These are phyloP conservation scores for Russula lepida DNA, from an alignment of 768 basidiomycete genomes.

Conservation along the genomic window DNA sequence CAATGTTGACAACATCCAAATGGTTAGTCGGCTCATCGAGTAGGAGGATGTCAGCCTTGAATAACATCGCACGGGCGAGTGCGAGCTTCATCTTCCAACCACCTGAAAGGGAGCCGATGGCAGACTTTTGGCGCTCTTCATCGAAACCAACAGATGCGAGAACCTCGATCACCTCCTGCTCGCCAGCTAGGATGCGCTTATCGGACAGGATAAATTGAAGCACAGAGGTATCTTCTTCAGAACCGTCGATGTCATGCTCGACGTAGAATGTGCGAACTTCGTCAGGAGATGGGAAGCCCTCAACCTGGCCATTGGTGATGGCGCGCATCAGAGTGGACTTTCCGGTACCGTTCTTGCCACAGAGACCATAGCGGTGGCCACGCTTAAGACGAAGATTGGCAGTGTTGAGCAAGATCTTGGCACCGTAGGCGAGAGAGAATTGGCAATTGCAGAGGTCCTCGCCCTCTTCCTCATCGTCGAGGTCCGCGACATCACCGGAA, in stretches of 20 bases:
- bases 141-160: conserved; percentile 89
- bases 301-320: conserved; percentile 92
- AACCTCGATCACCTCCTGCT: conserved; percentile 68
- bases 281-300: conserved; percentile 96
- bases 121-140: conserved; percentile 73
- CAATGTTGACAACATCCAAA: conserved; percentile 94
- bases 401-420: conserved; percentile 96
- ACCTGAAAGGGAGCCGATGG: conserved; percentile 89
- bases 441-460: conserved; percentile 99
- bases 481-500: conserved; percentile 54
- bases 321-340: conserved; percentile 94
- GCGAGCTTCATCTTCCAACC: conserved; percentile 99
- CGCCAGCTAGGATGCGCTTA: conserved; percentile 64
- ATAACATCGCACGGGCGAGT: conserved; percentile 92
- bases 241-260: conserved; percentile 97
- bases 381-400: conserved; percentile 96
- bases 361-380: conserved; percentile 97
- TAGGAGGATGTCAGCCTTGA: conserved; percentile 94
- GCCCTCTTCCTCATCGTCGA: conserved; percentile 92
- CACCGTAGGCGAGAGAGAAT: conserved; percentile 98
- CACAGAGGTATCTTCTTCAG: conserved; percentile 85
- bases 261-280: conserved; percentile 99
- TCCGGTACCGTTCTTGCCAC: conserved; percentile 97
- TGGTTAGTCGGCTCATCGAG: conserved; percentile 97
- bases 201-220: conserved; percentile 82